phyloP scores from a whole-genome alignment of 805 yeast species.

The Blastobotrys mokoenaii region DNA sequence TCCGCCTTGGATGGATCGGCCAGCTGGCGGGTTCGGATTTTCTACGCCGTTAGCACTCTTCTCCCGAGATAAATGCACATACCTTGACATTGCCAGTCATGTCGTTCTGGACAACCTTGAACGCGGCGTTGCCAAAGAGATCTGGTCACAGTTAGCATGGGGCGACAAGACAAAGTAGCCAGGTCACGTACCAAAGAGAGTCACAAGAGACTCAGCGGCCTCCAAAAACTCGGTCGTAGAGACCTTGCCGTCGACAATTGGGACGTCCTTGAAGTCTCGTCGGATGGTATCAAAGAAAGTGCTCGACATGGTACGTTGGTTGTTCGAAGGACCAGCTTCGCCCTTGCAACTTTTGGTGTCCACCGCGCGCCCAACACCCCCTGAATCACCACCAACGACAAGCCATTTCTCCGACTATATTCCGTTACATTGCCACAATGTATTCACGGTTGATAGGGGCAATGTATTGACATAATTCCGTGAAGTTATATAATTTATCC shows the following conservation, averaged over 20 bases:
- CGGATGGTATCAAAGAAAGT: constrained; percentile 78
- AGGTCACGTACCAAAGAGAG: constrained; percentile 52
- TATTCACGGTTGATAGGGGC: too few relatives aligned
- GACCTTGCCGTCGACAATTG: constrained; percentile 52
- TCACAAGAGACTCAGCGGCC: constrained; percentile 77
- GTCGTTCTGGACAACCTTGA: constrained; percentile 76
- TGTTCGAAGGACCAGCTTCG: too few relatives aligned
- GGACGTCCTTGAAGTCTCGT: constrained; percentile 67
- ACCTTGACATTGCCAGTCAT: constrained; percentile 73
- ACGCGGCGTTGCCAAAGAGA: constrained; percentile 77
- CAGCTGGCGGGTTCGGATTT: constrained; percentile 58
- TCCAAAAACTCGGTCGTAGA: constrained; percentile 69
- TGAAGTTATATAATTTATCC: too few relatives aligned
- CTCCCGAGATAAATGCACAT: too few relatives aligned
- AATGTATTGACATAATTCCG: too few relatives aligned
- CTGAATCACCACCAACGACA: too few relatives aligned
- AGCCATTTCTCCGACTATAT: too few relatives aligned
- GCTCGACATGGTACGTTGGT: too few relatives aligned
- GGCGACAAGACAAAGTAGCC: neutral
- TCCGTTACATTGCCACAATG: too few relatives aligned
- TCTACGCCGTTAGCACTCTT: constrained; percentile 28
- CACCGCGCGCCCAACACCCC: too few relatives aligned
- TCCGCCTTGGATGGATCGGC: constrained; percentile 52
- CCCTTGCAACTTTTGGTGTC: too few relatives aligned
- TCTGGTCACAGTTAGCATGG: constrained; percentile 30